phyloP scores from a whole-genome alignment of 169 alveolate genomes.

The Plasmodium gallinaceum region DNA sequence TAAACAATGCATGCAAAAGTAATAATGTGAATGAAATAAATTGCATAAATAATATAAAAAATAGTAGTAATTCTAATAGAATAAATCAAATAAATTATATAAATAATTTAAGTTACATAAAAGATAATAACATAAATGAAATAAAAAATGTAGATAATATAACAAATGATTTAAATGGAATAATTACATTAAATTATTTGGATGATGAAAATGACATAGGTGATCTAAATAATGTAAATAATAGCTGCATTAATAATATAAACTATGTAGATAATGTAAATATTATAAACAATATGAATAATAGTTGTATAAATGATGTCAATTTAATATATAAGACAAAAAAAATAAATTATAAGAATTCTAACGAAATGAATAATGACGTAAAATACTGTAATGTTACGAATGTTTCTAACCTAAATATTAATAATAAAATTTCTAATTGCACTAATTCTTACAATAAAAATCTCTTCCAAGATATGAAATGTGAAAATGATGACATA shows the following conservation, averaged over 20 bases:
- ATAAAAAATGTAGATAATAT: background rate
- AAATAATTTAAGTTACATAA: background rate
- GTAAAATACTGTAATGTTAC: background rate
- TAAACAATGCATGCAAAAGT: background rate
- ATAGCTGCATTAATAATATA: background rate
- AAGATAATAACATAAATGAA: background rate
- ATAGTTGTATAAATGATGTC: too few species aligned
- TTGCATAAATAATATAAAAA: background rate
- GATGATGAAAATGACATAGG: background rate
- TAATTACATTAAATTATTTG: background rate
- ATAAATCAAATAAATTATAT: background rate
- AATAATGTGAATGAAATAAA: background rate
- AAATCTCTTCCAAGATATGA: too few species aligned
- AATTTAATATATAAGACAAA: too few species aligned
- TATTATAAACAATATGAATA: background rate
- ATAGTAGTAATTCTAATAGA: background rate
- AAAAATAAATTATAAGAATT: too few species aligned
- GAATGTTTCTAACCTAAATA: background rate
- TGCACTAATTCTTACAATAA: background rate
- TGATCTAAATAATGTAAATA: background rate
- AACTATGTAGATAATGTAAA: background rate
- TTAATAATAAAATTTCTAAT: background rate
- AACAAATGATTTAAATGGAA: background rate
- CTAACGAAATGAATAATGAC: too few species aligned
- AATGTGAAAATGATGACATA: too few species aligned